phyloP scores from a whole-genome alignment of 2,329 filamentous ascomycete genomes.

The Pyricularia grisea region DNA sequence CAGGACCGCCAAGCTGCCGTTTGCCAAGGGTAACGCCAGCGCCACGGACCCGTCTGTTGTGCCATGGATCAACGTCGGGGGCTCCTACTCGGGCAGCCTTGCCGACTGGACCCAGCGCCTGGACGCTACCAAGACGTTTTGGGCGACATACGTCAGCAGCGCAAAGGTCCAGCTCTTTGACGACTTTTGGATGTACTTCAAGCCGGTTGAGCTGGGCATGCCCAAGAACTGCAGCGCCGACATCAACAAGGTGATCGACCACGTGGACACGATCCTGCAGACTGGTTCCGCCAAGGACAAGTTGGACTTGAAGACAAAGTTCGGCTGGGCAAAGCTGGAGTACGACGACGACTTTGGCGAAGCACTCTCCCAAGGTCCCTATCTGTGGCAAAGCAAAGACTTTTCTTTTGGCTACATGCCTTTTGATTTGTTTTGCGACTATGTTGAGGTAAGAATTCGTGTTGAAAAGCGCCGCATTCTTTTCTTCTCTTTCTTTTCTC shows the following conservation, averaged over 20 bases:
- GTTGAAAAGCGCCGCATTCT: too few relatives aligned
- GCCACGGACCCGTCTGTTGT: slow-evolving; percentile 33
- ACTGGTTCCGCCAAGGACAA: slow-evolving; percentile 28
- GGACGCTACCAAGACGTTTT: slow-evolving; percentile 42
- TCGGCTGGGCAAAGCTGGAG: slow-evolving; percentile 34
- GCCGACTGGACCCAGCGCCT: slow-evolving; percentile 40
- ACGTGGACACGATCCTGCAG: slow-evolving; percentile 37
- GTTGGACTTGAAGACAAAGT: slow-evolving; percentile 36
- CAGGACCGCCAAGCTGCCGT: slow-evolving; percentile 35
- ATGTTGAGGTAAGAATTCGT: slow-evolving; percentile 37
- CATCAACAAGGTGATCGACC: slow-evolving; percentile 35
- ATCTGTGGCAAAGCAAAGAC: slow-evolving; percentile 44
- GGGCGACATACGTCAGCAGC: slow-evolving; percentile 47
- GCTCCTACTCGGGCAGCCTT: slow-evolving; percentile 46
- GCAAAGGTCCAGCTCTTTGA: slow-evolving; percentile 42
- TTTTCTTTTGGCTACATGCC: slow-evolving; percentile 39
- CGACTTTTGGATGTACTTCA: slow-evolving; percentile 47
- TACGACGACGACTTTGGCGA: slow-evolving; percentile 33
- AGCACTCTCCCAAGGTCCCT: slow-evolving; percentile 44
- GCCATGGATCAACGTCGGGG: slow-evolving; percentile 46
- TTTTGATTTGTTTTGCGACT: slow-evolving; percentile 41
- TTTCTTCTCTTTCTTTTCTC: neutral
- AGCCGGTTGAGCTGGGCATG: slow-evolving; percentile 42
- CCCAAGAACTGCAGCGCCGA: slow-evolving; percentile 47
- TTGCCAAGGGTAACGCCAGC: slow-evolving; percentile 25